Evolutionary conservation across 208 protist genomes (phyloP), one percentile per base, ranked within the genome.

Genomic region (Tritrichomonas musculus): DNA sequence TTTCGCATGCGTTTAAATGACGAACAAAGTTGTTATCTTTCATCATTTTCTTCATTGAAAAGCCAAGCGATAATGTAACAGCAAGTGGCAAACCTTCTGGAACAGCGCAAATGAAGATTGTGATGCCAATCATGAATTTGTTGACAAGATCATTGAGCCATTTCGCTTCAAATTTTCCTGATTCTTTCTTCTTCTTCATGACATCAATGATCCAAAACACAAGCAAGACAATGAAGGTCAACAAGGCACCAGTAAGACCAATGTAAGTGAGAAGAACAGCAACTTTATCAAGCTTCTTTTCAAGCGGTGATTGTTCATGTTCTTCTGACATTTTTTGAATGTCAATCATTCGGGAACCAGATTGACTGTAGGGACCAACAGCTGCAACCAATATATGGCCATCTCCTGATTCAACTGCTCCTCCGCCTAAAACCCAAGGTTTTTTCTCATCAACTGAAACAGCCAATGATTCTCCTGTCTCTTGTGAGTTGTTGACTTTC

Each of bases 41-140:
- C n/a, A n/a, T n/a, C n/a, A n/a, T n/a, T n/a, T n/a, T n/a, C n/a
- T n/a, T n/a, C 93, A 94, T 94, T 30, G 75, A 93, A 50, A 93
- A 94, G 27, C 98, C 98, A 13, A 99, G 96, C 5, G 98, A 96
- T 92, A 99, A 98, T 66, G 98, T 98, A 36, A 99, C 98, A 2
- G 98, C 98, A 0, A 99, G 95, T 50, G 98, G 98, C 65, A 99
- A 95, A 33, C 98, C 98, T 94, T 99, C 98, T 14, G 98, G 98
- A n/a, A n/a, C n/a, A n/a, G n/a, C n/a, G n/a, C n/a, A n/a, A n/a
- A n/a, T n/a, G n/a, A n/a, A n/a, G n/a, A 99, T 98, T 41, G 97
- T 97, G 88, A 96, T 88, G 33, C 69, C 94, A 30, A 94, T 93
- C 66, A 95, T 95, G 80, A 96, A 75, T 36, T 94, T 93, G 36